Evolutionary conservation across 2,329 filamentous ascomycete genomes (phyloP).

Genomic region (Colletotrichum neosansevieriae): DNA sequence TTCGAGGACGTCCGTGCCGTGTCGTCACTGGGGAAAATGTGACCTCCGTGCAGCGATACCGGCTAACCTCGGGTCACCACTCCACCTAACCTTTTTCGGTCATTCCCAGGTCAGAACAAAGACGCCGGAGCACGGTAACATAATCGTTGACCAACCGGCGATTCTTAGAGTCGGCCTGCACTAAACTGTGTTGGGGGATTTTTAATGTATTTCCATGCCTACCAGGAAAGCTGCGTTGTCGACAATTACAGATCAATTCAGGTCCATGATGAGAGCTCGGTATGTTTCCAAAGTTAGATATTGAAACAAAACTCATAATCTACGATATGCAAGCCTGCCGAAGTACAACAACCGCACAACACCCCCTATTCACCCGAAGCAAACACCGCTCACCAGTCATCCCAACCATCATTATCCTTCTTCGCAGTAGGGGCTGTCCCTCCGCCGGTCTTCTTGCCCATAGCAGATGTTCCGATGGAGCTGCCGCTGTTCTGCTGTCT

Average conservation of each 20-base stretch:
- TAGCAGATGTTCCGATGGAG: conserved; percentile 70
- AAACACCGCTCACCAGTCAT: conserved; percentile 66
- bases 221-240: no score
- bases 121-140: conserved; percentile 21
- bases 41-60: conserved; percentile 49
- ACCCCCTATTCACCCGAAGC: conserved; percentile 24
- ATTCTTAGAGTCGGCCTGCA: not conserved
- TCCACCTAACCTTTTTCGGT: conserved; percentile 38
- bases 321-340: conserved; percentile 35
- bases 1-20: conserved; percentile 30
- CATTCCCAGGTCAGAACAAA: conserved; percentile 24
- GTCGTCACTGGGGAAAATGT: conserved; percentile 39
- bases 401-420: conserved; percentile 71
- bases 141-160: not conserved
- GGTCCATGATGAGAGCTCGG: not conserved
- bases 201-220: no score
- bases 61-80: conserved; percentile 57
- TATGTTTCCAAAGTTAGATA: conserved; percentile 18
- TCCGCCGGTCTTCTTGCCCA: conserved; percentile 62
- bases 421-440: conserved; percentile 50
- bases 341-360: conserved; percentile 37
- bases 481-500: conserved; percentile 56
- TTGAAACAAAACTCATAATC: conserved; percentile 30
- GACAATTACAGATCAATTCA: no score
- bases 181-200: no score